These are phyloP conservation scores for Radiomyces spectabilis DNA, from an alignment of 192 early-diverging fungal genomes.

Conservation along the genomic window DNA sequence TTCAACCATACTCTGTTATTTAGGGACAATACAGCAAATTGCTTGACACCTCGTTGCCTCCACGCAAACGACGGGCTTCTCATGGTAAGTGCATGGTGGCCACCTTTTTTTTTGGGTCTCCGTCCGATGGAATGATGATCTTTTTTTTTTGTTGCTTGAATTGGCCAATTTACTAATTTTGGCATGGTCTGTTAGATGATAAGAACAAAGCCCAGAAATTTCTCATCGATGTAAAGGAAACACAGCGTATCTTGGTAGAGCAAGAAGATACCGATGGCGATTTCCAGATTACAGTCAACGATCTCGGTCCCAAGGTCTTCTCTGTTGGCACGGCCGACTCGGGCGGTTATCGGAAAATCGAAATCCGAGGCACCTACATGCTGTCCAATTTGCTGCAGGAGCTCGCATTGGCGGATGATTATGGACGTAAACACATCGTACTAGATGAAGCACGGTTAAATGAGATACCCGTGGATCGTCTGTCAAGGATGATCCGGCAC, in stretches of 20 bases:
- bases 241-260: conserved; percentile 66
- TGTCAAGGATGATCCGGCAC: conserved; percentile 84
- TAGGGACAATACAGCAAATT: background rate
- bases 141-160: too few relatives aligned
- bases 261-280: conserved; percentile 96
- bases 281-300: conserved; percentile 89
- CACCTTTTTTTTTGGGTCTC: too few relatives aligned
- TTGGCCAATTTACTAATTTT: too few relatives aligned
- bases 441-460: conserved; percentile 84
- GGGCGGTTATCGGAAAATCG: conserved; percentile 77
- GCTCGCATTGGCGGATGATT: conserved; percentile 82
- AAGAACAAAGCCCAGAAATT: conserved; percentile 58
- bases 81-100: conserved; percentile 6
- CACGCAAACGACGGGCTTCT: conserved; percentile 10
- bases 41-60: background rate
- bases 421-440: conserved; percentile 80
- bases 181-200: conserved; percentile 7
- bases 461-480: conserved; percentile 90
- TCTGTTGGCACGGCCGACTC: conserved; percentile 78
- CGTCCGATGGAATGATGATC: too few relatives aligned
- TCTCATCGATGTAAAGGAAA: conserved; percentile 78
- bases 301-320: conserved; percentile 85
- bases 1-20: too few relatives aligned
- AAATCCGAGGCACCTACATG: conserved; percentile 91
- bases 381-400: conserved; percentile 94